Base-by-base conservation (phyloP, 2,329 filamentous ascomycete species). In the Talaromyces sp. region DNA sequence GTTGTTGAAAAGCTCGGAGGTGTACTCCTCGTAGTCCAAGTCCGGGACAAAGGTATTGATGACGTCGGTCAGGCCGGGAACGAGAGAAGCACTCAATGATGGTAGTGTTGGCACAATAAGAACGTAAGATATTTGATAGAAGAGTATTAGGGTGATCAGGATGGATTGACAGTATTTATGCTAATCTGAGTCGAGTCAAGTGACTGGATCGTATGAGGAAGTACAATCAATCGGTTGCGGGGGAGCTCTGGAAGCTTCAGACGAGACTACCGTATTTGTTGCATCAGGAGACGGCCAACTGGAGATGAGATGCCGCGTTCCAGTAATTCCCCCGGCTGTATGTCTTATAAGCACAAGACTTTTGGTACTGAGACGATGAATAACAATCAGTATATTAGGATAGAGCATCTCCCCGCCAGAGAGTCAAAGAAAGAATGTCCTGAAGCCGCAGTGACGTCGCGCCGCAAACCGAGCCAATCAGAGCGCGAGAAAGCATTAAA, bases 31-130 rank as follows among this genome's bases (percentile, higher is more conserved):
- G 48, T 36, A n/a, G 37, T n/a, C 11, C 17, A 36, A 55, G 39
- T 13, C 25, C 25, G n/a, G 48, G 19, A 35, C 28, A 56, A 39
- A 50, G 51, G 59, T 61, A 61, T 60, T 61, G 53, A 61, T 61
- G 60, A 61, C 60, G 60, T 61, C 60, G 52, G 45, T 33, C 28
- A 48, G 17, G 33, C 11, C 15, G 21, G 8, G 28, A 48, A 31
- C n/a, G 31, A 9, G 25, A 10, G 25, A 15, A 46, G 43, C 17
- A 28, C n/a, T 35, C 33, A 13, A 45, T 41, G 8, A 10, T 41
- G 19, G 3, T 21, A 22, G 10, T 11, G 7, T 22, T 22, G 33
- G 10, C 2, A 7, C 33, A 6, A 15, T 8, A 46, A 17, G 25
- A 41, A n/a, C n/a, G n/a, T n/a, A n/a, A n/a, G n/a, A 31, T 10